phyloP scores from a whole-genome alignment of 1,139 yeast species.

The Ogataea hybrid region DNA sequence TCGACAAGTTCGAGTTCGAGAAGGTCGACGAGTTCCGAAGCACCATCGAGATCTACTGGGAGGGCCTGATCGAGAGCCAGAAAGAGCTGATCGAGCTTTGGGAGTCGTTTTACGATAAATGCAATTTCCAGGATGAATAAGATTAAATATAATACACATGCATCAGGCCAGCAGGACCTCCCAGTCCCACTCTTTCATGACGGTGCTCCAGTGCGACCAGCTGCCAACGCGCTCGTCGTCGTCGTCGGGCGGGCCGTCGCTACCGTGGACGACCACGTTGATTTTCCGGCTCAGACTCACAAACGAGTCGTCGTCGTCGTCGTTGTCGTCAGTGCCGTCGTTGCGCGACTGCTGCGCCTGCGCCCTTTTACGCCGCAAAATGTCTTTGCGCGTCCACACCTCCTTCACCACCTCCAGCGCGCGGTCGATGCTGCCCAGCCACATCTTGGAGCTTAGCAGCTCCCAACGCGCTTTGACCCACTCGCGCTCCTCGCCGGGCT shows the following conservation, averaged over 20 bases:
- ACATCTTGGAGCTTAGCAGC: conserved; percentile 49
- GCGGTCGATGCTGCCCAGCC: conserved; percentile 65
- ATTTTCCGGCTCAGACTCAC: conserved; percentile 25
- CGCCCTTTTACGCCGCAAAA: conserved; percentile 30
- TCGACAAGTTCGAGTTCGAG: conserved; percentile 68
- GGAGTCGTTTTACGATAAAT: conserved; percentile 77
- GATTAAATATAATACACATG: not conserved
- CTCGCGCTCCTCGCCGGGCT: conserved; percentile 53
- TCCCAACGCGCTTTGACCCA: conserved; percentile 65
- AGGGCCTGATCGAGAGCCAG: conserved; percentile 88
- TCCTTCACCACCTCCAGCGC: conserved; percentile 69
- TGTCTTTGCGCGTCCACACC: conserved; percentile 64
- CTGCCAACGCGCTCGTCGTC: conserved; percentile 42
- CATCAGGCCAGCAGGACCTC: conserved; percentile 50
- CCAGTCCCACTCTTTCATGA: conserved; percentile 78
- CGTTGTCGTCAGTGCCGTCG: conserved; percentile 29
- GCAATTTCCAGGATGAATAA: conserved; percentile 28
- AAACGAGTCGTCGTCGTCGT: conserved; percentile 27
- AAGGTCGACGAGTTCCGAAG: conserved; percentile 85
- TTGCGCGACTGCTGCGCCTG: conserved; percentile 9
- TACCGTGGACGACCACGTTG: conserved; percentile 43
- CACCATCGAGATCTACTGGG: conserved; percentile 86
- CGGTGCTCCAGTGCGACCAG: conserved; percentile 64
- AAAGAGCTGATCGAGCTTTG: conserved; percentile 93
- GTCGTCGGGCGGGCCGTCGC: conserved; percentile 39